These are phyloP conservation scores for Agrocybe praecox DNA, from an alignment of 768 basidiomycete species.

Conservation along the genomic window DNA sequence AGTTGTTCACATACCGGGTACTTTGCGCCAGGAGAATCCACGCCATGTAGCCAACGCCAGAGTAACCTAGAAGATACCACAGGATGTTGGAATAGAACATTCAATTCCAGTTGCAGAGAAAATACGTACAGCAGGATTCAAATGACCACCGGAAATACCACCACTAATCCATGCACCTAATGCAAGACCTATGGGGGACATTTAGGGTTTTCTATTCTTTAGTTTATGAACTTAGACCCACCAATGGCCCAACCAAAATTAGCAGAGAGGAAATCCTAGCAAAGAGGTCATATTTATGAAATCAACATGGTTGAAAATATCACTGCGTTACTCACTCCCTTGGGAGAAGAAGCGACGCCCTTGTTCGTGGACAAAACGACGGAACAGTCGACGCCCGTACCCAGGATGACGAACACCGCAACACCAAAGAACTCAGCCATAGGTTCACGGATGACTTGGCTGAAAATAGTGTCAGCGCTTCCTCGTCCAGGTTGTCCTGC, in stretches of 20 bases:
- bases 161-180: conserved; percentile 73
- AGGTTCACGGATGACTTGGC: conserved; percentile 51
- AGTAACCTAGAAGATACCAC: neutral
- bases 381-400: conserved; percentile 60
- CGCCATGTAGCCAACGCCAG: conserved; percentile 4
- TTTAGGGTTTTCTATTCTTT: neutral
- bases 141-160: conserved; percentile 73
- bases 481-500: neutral
- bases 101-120: neutral
- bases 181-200: conserved; percentile 34
- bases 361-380: conserved; percentile 52
- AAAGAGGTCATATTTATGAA: neutral
- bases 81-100: neutral
- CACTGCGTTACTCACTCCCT: conserved; percentile 46
- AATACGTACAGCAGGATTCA: conserved; percentile 62
- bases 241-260: conserved; percentile 62
- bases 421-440: conserved; percentile 67
- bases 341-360: conserved; percentile 47
- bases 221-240: neutral
- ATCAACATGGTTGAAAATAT: neutral
- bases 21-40: conserved; percentile 5
- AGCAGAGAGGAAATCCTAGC: conserved; percentile 51
- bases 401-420: conserved; percentile 60
- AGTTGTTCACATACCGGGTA: neutral
- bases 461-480: conserved; percentile 2